Conservation (phyloP, 345 rosid species). For the Camelina hispida region DNA sequence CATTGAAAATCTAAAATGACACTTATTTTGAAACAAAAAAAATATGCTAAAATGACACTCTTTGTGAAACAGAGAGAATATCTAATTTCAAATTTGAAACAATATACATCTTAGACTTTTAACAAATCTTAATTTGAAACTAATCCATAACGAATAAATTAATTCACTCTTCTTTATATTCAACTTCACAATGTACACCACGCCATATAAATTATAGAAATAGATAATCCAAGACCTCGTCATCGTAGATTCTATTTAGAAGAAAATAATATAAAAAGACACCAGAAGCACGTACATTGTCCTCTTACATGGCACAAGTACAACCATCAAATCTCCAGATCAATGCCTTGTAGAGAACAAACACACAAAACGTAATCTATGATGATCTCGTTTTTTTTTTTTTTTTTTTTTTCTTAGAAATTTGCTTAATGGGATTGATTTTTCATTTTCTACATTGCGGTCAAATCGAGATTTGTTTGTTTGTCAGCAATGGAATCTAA, state of each 20-base stretch:
- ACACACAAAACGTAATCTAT: background rate
- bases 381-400: too few relatives aligned
- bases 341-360: background rate
- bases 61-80: too few relatives aligned
- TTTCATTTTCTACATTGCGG: background rate
- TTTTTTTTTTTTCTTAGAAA: too few relatives aligned
- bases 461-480: slow-evolving; percentile 3
- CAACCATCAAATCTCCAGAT: slow-evolving; percentile 36
- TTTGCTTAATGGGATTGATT: background rate
- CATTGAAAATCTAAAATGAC: too few relatives aligned
- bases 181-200: background rate
- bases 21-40: too few relatives aligned
- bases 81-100: too few relatives aligned
- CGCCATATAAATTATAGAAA: background rate
- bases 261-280: slow-evolving; percentile 15
- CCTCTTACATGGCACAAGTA: slow-evolving; percentile 41
- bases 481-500: slow-evolving; percentile 20
- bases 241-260: slow-evolving; percentile 14
- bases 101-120: too few relatives aligned
- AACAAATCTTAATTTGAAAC: too few relatives aligned
- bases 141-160: background rate
- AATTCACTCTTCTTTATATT: background rate
- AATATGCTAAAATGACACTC: too few relatives aligned
- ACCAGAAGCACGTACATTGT: slow-evolving; percentile 36
- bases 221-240: background rate